phyloP scores from a whole-genome alignment of 305 asterid genomes.

The Ilex paraguariensis region DNA sequence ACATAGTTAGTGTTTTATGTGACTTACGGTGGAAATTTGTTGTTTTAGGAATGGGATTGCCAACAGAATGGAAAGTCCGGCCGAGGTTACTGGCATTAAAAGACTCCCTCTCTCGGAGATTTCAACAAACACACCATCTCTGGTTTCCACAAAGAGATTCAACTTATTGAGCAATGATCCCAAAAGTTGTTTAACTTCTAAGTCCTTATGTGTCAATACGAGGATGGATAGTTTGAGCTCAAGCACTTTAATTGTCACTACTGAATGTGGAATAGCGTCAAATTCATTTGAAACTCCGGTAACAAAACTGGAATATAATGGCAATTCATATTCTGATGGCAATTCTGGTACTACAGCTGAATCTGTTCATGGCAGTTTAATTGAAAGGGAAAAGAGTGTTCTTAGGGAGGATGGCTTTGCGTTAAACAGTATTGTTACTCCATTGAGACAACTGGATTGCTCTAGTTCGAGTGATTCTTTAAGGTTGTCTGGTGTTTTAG shows the following conservation, averaged over 20 bases:
- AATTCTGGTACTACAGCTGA: conserved; percentile 15
- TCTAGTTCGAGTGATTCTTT: conserved; percentile 25
- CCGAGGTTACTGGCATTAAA: conserved; percentile 24
- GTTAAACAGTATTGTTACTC: conserved; percentile 25
- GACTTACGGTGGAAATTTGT: not conserved
- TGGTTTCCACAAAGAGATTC: conserved; percentile 17
- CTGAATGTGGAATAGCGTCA: conserved; percentile 15
- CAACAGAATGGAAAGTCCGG: conserved; percentile 22
- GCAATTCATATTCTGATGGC: conserved; percentile 12
- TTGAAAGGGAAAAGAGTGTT: conserved; percentile 13
- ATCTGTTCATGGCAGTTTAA: conserved; percentile 17
- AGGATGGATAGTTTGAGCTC: not conserved
- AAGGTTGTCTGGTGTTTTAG: conserved; percentile 19
- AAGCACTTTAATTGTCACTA: not conserved
- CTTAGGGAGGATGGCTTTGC: conserved; percentile 22
- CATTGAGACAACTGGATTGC: conserved; percentile 28
- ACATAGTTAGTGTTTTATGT: too few relatives aligned
- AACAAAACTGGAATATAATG: conserved; percentile 19
- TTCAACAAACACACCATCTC: conserved; percentile 31
- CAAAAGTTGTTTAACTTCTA: conserved; percentile 8
- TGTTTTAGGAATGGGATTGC: conserved; percentile 35
- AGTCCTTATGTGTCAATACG: conserved; percentile 4
- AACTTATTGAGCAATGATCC: conserved; percentile 7
- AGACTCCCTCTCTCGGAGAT: conserved; percentile 58
- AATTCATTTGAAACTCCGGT: conserved; percentile 21